Base-by-base conservation (phyloP, 164 flowering plant species). In the Liriodendron chinense region DNA sequence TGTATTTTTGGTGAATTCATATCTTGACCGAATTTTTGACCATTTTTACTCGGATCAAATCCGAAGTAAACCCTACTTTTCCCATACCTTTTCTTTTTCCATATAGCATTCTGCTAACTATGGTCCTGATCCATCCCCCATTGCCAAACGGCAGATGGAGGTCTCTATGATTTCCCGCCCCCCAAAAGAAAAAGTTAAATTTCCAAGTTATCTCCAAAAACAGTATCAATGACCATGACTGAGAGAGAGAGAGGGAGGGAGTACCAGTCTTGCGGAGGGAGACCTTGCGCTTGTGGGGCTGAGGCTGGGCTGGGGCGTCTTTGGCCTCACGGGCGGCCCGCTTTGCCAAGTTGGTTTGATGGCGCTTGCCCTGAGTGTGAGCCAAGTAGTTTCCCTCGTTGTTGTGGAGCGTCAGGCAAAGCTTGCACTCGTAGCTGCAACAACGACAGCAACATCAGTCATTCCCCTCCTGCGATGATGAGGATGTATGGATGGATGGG, bases 361-460 rank as follows among this genome's bases (percentile, higher is more conserved):
- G 99, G 24, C 99, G 90, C 86, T 95, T 95, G 57, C 99, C 99
- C 70, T 95, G 99, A 1, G 98, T 95, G 80, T 93, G 99, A 22
- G 98, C 99, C 94, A 95, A 86, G 84, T 95, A 95, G 78, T 95
- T 95, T 7, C 99, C 98, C 80, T 95, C 99, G 74, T 95, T 95
- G 83, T 93, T 93, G 86, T 95, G 99, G 75, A 95, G 77, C 0
- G 99, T 95, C 82, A 93, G 77, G 67, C 99, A 95, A 49, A 95
- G 91, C 91, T 95, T 95, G 81, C 99, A 95, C 84, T 95, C 99
- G 56, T 95, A 93, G 79, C 99, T 92, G 72, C 72, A 61, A 75
- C 43, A 26, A 74, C 53, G 57, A 63, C 25, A 22, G 16, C 16
- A 23, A 65, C 2, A 0, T 13, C 22, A 23, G 20, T 8, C n/a